Percentiles rank a stretch among this genome's conserved stretches.
Conservation (phyloP, 2,329 filamentous ascomycete species). For the Aspergillus pseudotamarii region DNA sequence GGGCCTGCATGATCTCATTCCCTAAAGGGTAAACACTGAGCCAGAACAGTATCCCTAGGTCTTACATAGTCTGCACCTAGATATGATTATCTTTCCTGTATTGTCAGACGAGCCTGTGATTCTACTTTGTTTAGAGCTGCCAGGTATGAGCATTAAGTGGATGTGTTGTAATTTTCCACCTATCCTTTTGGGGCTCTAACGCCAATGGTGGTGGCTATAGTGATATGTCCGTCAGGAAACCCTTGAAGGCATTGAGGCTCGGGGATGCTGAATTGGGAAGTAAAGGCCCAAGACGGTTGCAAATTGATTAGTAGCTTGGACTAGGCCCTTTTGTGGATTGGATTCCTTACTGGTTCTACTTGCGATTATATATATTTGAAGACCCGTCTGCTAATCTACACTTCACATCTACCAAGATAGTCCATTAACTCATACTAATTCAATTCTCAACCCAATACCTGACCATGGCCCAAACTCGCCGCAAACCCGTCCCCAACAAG, state of each 20-base stretch:
- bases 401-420: no score
- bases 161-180: background rate
- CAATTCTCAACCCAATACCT: background rate
- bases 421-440: background rate
- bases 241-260: background rate
- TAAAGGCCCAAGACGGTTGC: no score
- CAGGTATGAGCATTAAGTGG: background rate
- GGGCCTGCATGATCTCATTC: background rate
- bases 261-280: background rate
- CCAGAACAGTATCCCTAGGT: background rate
- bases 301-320: background rate
- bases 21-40: constrained; percentile 6
- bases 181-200: background rate
- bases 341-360: no score
- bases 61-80: no score
- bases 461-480: background rate
- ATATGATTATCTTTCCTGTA: background rate
- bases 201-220: background rate
- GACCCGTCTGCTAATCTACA: no score
- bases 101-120: background rate
- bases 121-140: background rate
- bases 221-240: background rate
- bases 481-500: background rate
- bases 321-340: background rate
- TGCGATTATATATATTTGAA: no score